Percentiles rank a stretch among this genome's conserved stretches.
Evolutionary conservation across 345 rosid genomes (phyloP).

Genomic region (Citrus unshiu): DNA sequence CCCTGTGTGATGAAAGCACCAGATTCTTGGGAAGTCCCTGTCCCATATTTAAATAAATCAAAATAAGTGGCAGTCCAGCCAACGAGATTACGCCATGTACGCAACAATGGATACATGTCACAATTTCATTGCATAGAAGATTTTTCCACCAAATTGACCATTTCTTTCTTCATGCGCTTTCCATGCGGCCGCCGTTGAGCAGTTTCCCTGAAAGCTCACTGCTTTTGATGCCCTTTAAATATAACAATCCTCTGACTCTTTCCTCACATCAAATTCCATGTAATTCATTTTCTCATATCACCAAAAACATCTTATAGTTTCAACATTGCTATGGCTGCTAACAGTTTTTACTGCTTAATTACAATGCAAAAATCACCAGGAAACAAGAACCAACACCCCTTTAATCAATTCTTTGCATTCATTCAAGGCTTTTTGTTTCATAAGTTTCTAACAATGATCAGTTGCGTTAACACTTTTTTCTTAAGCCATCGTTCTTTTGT

Average conservation of each 20-base stretch:
- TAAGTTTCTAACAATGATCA: conserved; percentile 17
- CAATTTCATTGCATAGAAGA: not conserved
- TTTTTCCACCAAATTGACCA: not conserved
- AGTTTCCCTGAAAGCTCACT: conserved; percentile 23
- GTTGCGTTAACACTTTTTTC: conserved; percentile 23
- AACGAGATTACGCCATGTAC: not conserved
- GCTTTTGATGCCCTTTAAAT: conserved; percentile 21
- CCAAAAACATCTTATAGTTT: no score
- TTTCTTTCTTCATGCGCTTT: conserved; percentile 11
- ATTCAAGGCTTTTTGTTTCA: conserved; percentile 27
- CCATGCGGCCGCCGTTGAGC: conserved; percentile 8
- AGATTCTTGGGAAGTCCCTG: not conserved
- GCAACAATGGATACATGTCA: not conserved
- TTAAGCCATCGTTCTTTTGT: conserved; percentile 34
- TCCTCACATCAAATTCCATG: not conserved
- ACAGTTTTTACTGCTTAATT: conserved; percentile 11
- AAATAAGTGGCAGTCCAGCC: not conserved
- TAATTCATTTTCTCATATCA: not conserved
- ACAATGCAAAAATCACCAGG: conserved; percentile 33
- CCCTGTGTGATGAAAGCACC: not conserved
- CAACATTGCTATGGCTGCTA: conserved; percentile 1
- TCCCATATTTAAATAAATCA: not conserved
- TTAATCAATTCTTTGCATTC: conserved; percentile 16
- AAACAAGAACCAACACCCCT: conserved; percentile 15
- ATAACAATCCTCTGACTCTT: conserved; percentile 1